Evolutionary conservation across 2,329 filamentous ascomycete genomes (phyloP).

Genomic region (Tolypocladium ovalisporum): DNA sequence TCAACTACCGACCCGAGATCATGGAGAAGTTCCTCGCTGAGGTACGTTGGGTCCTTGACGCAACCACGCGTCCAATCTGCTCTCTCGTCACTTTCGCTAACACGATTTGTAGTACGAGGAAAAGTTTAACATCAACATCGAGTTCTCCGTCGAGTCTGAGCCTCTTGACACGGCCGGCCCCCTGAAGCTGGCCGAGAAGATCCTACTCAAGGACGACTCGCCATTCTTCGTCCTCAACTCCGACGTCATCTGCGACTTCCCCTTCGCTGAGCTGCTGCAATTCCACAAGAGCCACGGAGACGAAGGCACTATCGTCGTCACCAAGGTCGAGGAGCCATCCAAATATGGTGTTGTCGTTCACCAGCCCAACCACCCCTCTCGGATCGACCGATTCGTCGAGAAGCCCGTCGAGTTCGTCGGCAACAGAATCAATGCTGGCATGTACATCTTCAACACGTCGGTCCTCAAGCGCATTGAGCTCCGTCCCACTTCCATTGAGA

Average conservation of each 20-base stretch:
- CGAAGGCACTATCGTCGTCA: constrained; percentile 95
- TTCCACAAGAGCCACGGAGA: constrained; percentile 92
- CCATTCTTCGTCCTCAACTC: constrained; percentile 99
- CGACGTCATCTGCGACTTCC: constrained; percentile 96
- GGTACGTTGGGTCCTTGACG: constrained; percentile 33
- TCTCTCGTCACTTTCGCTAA: neutral
- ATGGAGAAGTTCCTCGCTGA: constrained; percentile 92
- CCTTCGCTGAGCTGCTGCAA: constrained; percentile 76
- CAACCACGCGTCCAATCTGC: neutral
- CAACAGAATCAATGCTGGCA: constrained; percentile 96
- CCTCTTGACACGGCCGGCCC: constrained; percentile 91
- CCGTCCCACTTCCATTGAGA: constrained; percentile 93
- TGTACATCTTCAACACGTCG: constrained; percentile 94
- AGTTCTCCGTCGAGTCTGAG: constrained; percentile 93
- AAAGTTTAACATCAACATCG: constrained; percentile 87
- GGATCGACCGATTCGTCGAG: constrained; percentile 98
- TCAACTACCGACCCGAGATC: constrained; percentile 97
- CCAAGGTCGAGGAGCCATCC: constrained; percentile 96
- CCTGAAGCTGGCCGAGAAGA: constrained; percentile 87
- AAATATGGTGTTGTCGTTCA: constrained; percentile 99
- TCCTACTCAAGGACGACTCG: constrained; percentile 82
- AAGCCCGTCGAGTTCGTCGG: constrained; percentile 98
- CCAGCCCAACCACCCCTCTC: constrained; percentile 80
- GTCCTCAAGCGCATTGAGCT: constrained; percentile 88
- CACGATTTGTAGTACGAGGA: constrained; percentile 59